Base-by-base conservation (phyloP, 306 rosid species). In the Calophaca sinica region DNA sequence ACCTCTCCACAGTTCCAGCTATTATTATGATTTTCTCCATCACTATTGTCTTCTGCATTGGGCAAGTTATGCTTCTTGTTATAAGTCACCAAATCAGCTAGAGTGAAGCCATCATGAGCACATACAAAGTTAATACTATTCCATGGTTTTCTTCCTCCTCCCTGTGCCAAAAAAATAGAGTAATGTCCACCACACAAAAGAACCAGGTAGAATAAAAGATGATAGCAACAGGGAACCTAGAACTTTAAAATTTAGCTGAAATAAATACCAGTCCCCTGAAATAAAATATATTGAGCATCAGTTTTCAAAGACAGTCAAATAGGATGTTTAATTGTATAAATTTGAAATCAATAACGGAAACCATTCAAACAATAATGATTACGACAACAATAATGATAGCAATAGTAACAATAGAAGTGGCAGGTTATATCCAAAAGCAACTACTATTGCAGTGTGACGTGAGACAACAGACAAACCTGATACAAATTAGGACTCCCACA, bases 1-100 rank as follows among this genome's bases (percentile, higher is more conserved):
- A 91, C 98, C 98, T 90, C 85, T 67, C 98, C 98, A 69, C 98
- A 94, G 86, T 94, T 92, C 98, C 98, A 94, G 93, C 98, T 92
- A 76, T 86, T 94, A 82, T 94, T 94, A 78, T 94, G 98, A 82
- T 60, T 90, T 85, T 92, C 98, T 70, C 98, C 98, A 36, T 94
- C 97, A n/a, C 83, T 94, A 86, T 94, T 94, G 88, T 88, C 86
- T 76, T 94, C 98, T 28, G 97, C 98, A 62, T 94, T 94, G 63
- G 93, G 86, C 78, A 78, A 65, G 88, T 94, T 94, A 84, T 88
- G 91, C 80, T 94, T 94, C 51, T 77, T 83, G 86, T 87, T 94
- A 81, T 94, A 94, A 28, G 85, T 88, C 83, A 92, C 98, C 88
- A 94, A 81, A 87, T 94, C 98, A 64, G 93, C 96, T 86, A 94